Evolutionary conservation across 306 rosid species (phyloP), one percentile per base, ranked within the genome.

Genomic region (Neltuma alba): DNA sequence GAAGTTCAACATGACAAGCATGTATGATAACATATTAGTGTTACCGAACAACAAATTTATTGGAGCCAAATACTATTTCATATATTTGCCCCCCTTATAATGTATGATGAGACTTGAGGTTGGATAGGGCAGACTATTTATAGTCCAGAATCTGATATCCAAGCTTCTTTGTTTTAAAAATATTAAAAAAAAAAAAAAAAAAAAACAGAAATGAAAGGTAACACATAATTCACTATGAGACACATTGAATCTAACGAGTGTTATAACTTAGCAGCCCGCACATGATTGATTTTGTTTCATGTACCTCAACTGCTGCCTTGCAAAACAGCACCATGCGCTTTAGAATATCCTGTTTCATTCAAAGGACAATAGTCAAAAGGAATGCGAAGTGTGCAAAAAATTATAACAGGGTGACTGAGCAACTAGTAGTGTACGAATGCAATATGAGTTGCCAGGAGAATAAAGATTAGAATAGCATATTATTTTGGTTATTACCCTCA

Each of bases 231-330:
- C 57, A 40, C 70, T 28, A 57, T 40, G 74, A 31, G 21, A 64
- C 41, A 34, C 54, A 63, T 36, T 34, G 16, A 73, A 48, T 68
- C 60, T 68, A 33, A 27, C 16, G 67, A 36, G 33, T 58, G 52
- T 37, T 45, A 74, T 38, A 41, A 38, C 4, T 52, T 36, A 76
- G 57, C 34, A 33, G 36, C 69, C 36, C 34, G 75, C 9, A 36
- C 3, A 10, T 55, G 31, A 28, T 60, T 68, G 66, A 80, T 76
- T 71, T 72, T 64, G 36, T 82, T 75, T 69, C 65, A 69, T 54
- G 75, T 90, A 95, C 98, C 94, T 95, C 98, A 83, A 84, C 91
- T 63, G 96, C 97, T 41, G 92, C 99, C 90, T 84, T 95, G 96
- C 99, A 95, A 85, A 95, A 91, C 77, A 95, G 84, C 79, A 68